Conservation (phyloP, 2,329 filamentous ascomycete species). For the Cercospora janseana region DNA sequence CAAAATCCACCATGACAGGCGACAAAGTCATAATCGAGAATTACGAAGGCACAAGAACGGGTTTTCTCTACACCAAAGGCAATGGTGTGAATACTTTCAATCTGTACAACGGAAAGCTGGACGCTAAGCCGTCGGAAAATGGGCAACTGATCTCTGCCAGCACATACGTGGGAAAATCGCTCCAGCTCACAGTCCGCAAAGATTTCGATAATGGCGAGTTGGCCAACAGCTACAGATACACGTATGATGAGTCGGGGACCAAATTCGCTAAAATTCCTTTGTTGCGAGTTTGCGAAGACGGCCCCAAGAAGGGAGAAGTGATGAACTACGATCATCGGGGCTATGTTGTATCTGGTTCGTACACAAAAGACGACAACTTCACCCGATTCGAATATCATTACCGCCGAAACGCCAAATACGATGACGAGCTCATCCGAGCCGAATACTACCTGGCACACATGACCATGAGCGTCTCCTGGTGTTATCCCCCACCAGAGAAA, state of each 20-base stretch:
- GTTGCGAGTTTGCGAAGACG: slow-evolving; percentile 47
- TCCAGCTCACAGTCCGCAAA: slow-evolving; percentile 44
- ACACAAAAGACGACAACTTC: slow-evolving; percentile 53
- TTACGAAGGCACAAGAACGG: slow-evolving; percentile 1
- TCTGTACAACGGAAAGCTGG: slow-evolving; percentile 41
- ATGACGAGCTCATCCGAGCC: slow-evolving; percentile 56
- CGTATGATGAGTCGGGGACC: slow-evolving; percentile 44
- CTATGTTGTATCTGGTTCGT: slow-evolving; percentile 54
- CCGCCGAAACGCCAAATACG: slow-evolving; percentile 53
- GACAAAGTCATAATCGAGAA: slow-evolving; percentile 8
- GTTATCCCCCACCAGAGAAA: slow-evolving; percentile 11
- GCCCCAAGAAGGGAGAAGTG: slow-evolving; percentile 47
- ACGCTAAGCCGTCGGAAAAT: slow-evolving; percentile 47
- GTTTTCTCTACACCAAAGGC: slow-evolving; percentile 9
- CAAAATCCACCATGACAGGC: slow-evolving; percentile 9
- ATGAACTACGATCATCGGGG: slow-evolving; percentile 55
- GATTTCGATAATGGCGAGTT: slow-evolving; percentile 47
- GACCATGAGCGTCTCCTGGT: slow-evolving; percentile 53
- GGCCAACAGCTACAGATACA: slow-evolving; percentile 52
- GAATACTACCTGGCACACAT: slow-evolving; percentile 56
- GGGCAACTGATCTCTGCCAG: slow-evolving; percentile 47
- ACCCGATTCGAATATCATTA: slow-evolving; percentile 57
- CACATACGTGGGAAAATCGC: slow-evolving; percentile 50
- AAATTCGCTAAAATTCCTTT: slow-evolving; percentile 38
- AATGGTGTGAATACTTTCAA: slow-evolving; percentile 25